Percentiles rank a stretch among this genome's conserved stretches.
phyloP scores from a whole-genome alignment of 2,329 filamentous ascomycete species.

The Mycosphaerella sp. region DNA sequence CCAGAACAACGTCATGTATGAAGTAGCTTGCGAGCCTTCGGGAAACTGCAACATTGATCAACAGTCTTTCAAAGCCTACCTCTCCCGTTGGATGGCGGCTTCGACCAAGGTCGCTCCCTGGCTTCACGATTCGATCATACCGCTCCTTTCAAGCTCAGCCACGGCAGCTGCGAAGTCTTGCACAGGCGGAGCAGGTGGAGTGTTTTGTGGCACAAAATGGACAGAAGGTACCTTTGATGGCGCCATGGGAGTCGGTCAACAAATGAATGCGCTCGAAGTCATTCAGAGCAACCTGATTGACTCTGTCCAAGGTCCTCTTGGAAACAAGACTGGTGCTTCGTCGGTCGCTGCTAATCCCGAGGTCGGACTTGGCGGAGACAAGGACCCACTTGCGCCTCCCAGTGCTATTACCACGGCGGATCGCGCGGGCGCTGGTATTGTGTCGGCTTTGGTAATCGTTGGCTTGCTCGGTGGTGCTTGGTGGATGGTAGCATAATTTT shows the following conservation, averaged over 20 bases:
- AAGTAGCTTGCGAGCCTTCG: slow-evolving; percentile 41
- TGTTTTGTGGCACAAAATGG: slow-evolving; percentile 43
- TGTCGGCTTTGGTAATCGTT: slow-evolving; percentile 20
- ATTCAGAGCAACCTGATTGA: slow-evolving; percentile 42
- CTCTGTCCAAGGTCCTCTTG: slow-evolving; percentile 38
- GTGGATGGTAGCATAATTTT: slow-evolving; percentile 22
- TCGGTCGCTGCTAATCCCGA: slow-evolving; percentile 14
- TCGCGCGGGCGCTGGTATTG: slow-evolving; percentile 20
- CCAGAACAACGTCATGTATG: slow-evolving; percentile 38
- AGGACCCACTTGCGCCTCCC: slow-evolving; percentile 22
- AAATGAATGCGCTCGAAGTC: slow-evolving; percentile 52
- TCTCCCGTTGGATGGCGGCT: slow-evolving; percentile 48
- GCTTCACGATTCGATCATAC: slow-evolving; percentile 46
- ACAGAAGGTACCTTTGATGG: slow-evolving; percentile 40
- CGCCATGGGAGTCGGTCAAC: slow-evolving; percentile 48
- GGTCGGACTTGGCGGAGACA: slow-evolving; percentile 20
- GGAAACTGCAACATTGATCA: slow-evolving; percentile 42
- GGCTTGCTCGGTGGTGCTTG: slow-evolving; percentile 21
- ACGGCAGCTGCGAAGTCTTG: slow-evolving; percentile 48
- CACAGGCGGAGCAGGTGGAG: slow-evolving; percentile 42
- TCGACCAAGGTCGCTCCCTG: slow-evolving; percentile 54
- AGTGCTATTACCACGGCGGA: slow-evolving; percentile 23
- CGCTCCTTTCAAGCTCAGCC: slow-evolving; percentile 48
- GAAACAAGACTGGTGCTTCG: slow-evolving; percentile 46
- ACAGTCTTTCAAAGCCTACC: slow-evolving; percentile 42